Percentiles rank a stretch among this genome's conserved stretches.
Evolutionary conservation across 352 stramenopile genomes (phyloP).

Genomic region (Aphanomyces euteiches): DNA sequence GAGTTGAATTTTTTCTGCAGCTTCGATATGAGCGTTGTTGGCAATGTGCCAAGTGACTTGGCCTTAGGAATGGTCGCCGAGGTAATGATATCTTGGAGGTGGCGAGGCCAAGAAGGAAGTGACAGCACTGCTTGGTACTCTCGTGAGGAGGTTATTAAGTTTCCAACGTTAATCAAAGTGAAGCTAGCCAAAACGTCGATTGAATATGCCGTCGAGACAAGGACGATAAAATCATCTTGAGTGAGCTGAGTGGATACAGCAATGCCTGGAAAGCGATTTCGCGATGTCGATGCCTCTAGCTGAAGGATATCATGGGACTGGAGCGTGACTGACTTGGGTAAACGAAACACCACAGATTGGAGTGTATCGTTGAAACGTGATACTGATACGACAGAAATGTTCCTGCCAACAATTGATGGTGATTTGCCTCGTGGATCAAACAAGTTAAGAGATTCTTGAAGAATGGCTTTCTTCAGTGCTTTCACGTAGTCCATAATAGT

Average conservation of each 20-base stretch:
- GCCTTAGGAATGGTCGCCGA: slow-evolving; percentile 40
- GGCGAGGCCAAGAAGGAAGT: slow-evolving; percentile 46
- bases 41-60: slow-evolving; percentile 37
- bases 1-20: slow-evolving; percentile 66
- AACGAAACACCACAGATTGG: slow-evolving; percentile 5
- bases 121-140: slow-evolving; percentile 78
- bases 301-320: slow-evolving; percentile 1
- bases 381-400: slow-evolving; percentile 12
- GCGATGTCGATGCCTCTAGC: neutral
- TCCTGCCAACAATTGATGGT: neutral
- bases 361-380: slow-evolving; percentile 8
- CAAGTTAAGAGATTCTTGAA: slow-evolving; percentile 61
- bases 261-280: neutral
- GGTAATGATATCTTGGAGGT: slow-evolving; percentile 53
- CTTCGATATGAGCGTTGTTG: slow-evolving; percentile 43
- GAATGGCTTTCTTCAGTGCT: slow-evolving; percentile 58
- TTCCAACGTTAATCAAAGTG: slow-evolving; percentile 5
- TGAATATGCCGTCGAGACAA: neutral
- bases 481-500: slow-evolving; percentile 54
- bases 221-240: slow-evolving; percentile 15
- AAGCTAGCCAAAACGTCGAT: neutral
- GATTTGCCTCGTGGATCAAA: slow-evolving; percentile 42
- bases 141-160: slow-evolving; percentile 42
- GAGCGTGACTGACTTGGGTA: slow-evolving; percentile 13
- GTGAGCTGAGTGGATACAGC: neutral